Evolutionary conservation across 2,329 filamentous ascomycete genomes (phyloP).

Genomic region (Colletotrichum simmondsii): DNA sequence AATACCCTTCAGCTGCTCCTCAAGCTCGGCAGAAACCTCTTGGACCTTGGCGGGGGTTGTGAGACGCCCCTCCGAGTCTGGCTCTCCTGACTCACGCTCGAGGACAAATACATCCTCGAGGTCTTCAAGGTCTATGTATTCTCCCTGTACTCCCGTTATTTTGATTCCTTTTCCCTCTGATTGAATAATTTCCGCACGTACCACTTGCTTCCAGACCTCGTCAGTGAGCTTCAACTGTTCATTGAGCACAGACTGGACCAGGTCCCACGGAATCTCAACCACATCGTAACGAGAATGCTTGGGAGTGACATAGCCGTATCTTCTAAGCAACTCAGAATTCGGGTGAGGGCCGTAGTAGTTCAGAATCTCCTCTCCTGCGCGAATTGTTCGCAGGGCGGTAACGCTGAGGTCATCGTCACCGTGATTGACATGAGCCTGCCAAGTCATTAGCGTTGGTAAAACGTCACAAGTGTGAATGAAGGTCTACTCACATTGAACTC

Average conservation of each 20-base stretch:
- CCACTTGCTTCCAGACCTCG: conserved; percentile 53
- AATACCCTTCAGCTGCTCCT: conserved; percentile 60
- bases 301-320: conserved; percentile 88
- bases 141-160: conserved; percentile 43
- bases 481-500: conserved; percentile 76
- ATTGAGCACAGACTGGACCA: conserved; percentile 61
- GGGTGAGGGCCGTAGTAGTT: conserved; percentile 92
- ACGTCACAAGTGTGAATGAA: fast-evolving
- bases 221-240: conserved; percentile 50
- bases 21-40: conserved; percentile 61
- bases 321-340: conserved; percentile 82
- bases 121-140: conserved; percentile 70
- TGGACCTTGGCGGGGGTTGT: conserved; percentile 49
- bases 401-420: conserved; percentile 72
- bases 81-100: conserved; percentile 64
- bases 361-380: conserved; percentile 79
- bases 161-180: neutral
- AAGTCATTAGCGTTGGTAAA: neutral
- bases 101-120: conserved; percentile 82
- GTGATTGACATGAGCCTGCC: conserved; percentile 65
- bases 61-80: conserved; percentile 60
- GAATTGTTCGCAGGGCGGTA: conserved; percentile 75
- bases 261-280: conserved; percentile 76
- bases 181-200: conserved; percentile 46
- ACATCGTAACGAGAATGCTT: conserved; percentile 85